Conservation (phyloP, 164 flowering plant genomes). For the Cinnamomum micranthum region DNA sequence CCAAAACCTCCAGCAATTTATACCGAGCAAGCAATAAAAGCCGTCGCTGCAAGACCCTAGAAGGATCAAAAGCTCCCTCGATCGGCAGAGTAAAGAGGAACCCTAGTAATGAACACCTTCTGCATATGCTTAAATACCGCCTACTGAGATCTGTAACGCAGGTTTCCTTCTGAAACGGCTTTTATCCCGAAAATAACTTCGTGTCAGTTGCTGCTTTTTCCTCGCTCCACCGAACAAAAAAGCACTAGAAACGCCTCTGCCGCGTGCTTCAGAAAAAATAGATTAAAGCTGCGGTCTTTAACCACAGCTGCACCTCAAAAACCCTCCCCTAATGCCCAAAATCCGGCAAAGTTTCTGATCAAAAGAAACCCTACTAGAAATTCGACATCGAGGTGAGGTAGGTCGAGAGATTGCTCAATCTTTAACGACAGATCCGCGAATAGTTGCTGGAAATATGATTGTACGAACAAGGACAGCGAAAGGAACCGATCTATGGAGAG, state of each 20-base stretch:
- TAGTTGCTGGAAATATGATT: not conserved
- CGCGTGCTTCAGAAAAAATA: not conserved
- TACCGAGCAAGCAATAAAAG: not conserved
- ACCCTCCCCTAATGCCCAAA: not conserved
- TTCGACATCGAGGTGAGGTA: not conserved
- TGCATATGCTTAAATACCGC: constrained; percentile 1
- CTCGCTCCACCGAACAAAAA: not conserved
- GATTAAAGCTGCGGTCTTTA: not conserved
- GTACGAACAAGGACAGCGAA: not conserved
- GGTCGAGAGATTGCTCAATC: not conserved
- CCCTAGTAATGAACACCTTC: not conserved
- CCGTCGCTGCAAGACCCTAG: not conserved
- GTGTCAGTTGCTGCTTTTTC: not conserved
- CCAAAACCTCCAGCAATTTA: constrained; percentile 2
- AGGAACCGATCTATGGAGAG: too few species aligned
- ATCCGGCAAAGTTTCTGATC: constrained; percentile 4
- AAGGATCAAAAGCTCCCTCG: not conserved
- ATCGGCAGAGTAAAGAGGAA: too few species aligned
- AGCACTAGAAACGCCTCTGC: not conserved
- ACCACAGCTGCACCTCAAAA: not conserved
- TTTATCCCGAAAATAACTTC: not conserved
- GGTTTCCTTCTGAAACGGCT: not conserved
- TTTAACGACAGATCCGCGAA: not conserved
- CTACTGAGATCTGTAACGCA: constrained; percentile 6
- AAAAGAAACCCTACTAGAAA: not conserved